phyloP scores from a whole-genome alignment of 805 yeast genomes.

The Saccharomycopsis sp. region DNA sequence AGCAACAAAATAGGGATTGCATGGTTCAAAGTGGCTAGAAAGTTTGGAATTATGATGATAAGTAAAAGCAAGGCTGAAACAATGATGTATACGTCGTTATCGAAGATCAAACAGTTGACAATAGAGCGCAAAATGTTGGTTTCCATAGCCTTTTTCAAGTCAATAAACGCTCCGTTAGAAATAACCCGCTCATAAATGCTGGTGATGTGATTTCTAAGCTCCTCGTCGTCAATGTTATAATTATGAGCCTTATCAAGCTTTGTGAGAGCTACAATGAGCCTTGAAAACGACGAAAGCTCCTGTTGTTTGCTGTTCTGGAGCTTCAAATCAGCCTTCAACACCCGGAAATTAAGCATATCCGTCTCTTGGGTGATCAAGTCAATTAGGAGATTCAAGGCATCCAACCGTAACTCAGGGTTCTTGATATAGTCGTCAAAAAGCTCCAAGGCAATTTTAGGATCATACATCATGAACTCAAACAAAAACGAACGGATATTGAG shows the following conservation, averaged over 20 bases:
- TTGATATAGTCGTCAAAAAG: conserved; percentile 16
- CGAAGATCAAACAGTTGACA: conserved; percentile 12
- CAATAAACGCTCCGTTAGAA: neutral
- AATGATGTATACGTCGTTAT: conserved; percentile 13
- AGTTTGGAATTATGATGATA: conserved; percentile 9
- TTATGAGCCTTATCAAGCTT: neutral
- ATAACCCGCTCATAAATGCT: conserved; percentile 2
- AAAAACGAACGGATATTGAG: conserved; percentile 18
- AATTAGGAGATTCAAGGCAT: conserved; percentile 6
- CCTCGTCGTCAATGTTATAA: neutral
- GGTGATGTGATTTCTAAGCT: conserved; percentile 1
- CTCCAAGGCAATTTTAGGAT: conserved; percentile 17
- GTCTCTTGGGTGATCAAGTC: conserved; percentile 8
- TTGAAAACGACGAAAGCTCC: neutral
- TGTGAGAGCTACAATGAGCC: neutral
- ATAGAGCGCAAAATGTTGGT: conserved; percentile 12
- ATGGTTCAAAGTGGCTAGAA: conserved; percentile 5
- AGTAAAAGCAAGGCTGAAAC: conserved; percentile 13
- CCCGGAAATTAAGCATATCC: conserved; percentile 9
- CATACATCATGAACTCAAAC: conserved; percentile 14
- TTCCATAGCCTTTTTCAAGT: neutral
- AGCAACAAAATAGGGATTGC: conserved; percentile 2
- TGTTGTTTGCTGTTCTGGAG: neutral
- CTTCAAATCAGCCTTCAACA: conserved; percentile 3
- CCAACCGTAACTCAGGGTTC: conserved; percentile 8